A percentile compares a stretch with the other conserved stretches of the same genome.
Conservation (phyloP, 2,329 filamentous ascomycete species). For the Annulohypoxylon truncatum region DNA sequence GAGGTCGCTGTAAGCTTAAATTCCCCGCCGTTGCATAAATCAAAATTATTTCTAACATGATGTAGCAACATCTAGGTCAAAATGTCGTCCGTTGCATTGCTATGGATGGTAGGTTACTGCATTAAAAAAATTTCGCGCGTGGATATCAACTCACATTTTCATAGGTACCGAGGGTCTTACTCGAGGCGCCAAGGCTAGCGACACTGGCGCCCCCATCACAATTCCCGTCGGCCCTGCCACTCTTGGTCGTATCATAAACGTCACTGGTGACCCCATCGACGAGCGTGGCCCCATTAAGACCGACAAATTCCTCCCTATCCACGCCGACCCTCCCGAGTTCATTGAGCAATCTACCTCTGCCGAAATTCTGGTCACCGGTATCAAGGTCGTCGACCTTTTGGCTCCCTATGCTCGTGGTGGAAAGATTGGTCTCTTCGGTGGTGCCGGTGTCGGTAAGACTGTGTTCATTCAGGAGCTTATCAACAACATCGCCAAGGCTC, state of each 20-base stretch:
- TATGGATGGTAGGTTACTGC: slow-evolving; percentile 87
- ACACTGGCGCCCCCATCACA: slow-evolving; percentile 95
- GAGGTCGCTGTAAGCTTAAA: slow-evolving; percentile 85
- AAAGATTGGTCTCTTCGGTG: slow-evolving; percentile 99
- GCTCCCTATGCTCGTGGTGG: slow-evolving; percentile 99
- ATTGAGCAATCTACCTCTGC: slow-evolving; percentile 95
- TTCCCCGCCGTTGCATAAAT: slow-evolving; percentile 2
- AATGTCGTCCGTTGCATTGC: slow-evolving; percentile 99
- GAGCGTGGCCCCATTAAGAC: slow-evolving; percentile 98
- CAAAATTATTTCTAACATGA: slow-evolving; percentile 52
- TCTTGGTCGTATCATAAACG: slow-evolving; percentile 99
- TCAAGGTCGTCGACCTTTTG: slow-evolving; percentile 99
- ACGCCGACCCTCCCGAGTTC: slow-evolving; percentile 93
- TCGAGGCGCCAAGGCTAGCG: slow-evolving; percentile 84
- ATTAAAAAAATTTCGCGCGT: slow-evolving; percentile 36
- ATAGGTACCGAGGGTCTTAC: slow-evolving; percentile 99
- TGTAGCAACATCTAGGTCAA: slow-evolving; percentile 98
- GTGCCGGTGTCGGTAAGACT: slow-evolving; percentile 99
- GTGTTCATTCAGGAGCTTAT: slow-evolving; percentile 99
- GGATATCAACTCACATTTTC: slow-evolving; percentile 40
- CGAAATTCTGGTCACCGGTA: slow-evolving; percentile 98
- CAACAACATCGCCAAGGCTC: slow-evolving; percentile 99
- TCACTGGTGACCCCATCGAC: slow-evolving; percentile 99
- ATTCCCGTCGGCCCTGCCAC: slow-evolving; percentile 94
- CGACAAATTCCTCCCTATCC: slow-evolving; percentile 87